phyloP scores from a whole-genome alignment of 768 basidiomycete genomes.

The Amanita rubescens region DNA sequence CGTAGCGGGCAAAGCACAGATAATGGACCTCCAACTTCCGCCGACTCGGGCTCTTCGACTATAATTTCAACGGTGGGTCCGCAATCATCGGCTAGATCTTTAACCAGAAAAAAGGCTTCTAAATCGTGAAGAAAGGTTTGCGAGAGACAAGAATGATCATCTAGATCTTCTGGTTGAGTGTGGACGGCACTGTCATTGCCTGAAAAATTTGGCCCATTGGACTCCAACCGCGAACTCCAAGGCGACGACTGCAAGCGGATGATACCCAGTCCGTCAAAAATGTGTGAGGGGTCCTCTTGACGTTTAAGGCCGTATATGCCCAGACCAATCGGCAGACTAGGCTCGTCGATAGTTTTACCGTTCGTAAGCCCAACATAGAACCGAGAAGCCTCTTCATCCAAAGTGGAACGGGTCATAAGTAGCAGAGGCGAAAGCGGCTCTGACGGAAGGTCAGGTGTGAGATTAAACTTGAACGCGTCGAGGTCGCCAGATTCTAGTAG shows the following conservation, averaged over 20 bases:
- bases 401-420: background rate
- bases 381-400: background rate
- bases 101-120: slow-evolving; percentile 3
- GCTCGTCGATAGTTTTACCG: too few relatives aligned
- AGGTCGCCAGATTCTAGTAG: background rate
- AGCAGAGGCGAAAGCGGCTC: background rate
- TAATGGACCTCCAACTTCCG: too few relatives aligned
- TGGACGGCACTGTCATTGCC: background rate
- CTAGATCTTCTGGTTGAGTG: background rate
- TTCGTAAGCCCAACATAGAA: background rate
- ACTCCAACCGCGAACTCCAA: background rate
- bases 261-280: slow-evolving; percentile 3
- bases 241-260: slow-evolving; percentile 2
- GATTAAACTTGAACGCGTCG: background rate
- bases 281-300: background rate
- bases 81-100: background rate
- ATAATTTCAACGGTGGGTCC: background rate
- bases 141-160: background rate
- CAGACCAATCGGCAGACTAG: background rate
- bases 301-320: background rate
- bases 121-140: background rate
- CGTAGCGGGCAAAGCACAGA: too few relatives aligned
- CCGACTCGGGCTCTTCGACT: background rate
- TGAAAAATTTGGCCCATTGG: background rate
- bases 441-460: background rate